phyloP scores from a whole-genome alignment of 176 grass and related monocot species.

The Carex cristatella region DNA sequence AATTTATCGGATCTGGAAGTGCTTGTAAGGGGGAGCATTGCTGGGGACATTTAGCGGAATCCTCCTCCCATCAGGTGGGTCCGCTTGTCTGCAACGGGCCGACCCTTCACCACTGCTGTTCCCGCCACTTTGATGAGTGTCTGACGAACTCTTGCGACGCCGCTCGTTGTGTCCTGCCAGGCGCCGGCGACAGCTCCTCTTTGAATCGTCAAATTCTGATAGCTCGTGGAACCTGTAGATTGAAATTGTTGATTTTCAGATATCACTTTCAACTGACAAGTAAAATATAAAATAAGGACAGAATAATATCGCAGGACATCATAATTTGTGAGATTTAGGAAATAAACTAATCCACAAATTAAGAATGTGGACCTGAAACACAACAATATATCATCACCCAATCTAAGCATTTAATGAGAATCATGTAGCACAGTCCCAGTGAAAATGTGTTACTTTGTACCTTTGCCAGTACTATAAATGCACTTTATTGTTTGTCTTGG shows the following conservation, averaged over 20 bases:
- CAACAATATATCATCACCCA: not conserved
- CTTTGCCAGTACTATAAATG: not conserved
- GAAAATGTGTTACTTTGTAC: constrained; percentile 4
- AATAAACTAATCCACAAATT: not conserved
- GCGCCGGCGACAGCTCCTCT: constrained; percentile 77
- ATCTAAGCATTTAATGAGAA: not conserved
- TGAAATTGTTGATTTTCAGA: not conserved
- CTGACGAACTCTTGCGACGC: constrained; percentile 68
- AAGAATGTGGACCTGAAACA: not conserved
- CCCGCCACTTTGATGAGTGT: constrained; percentile 31
- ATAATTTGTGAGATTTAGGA: not conserved
- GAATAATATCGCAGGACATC: not conserved
- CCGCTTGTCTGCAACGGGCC: constrained; percentile 37
- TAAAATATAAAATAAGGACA: not conserved
- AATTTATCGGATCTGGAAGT: constrained; percentile 75
- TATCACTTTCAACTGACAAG: not conserved
- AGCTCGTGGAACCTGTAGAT: constrained; percentile 81
- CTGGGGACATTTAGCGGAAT: constrained; percentile 33
- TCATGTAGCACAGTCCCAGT: not conserved
- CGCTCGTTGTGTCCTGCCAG: constrained; percentile 94
- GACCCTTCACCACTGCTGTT: constrained; percentile 40
- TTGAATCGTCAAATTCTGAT: constrained; percentile 69
- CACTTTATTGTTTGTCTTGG: not conserved
- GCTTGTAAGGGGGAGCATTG: constrained; percentile 38
- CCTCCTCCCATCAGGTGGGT: constrained; percentile 33